A percentile compares a stretch with the other conserved stretches of the same genome.
These are phyloP conservation scores for Jatropha multifida DNA, from an alignment of 441 rosid genomes.

Conservation along the genomic window DNA sequence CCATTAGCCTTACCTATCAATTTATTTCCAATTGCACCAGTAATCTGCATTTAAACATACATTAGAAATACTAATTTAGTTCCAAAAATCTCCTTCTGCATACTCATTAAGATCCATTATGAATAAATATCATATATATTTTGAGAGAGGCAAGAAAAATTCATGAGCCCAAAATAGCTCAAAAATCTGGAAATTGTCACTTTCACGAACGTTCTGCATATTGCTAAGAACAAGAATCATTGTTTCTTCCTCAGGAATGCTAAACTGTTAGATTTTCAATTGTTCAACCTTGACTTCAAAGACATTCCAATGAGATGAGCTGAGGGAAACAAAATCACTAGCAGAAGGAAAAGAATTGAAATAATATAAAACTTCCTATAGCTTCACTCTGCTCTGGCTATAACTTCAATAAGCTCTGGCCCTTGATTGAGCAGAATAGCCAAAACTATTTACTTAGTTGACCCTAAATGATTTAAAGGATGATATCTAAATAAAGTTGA, in stretches of 20 bases:
- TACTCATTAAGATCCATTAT: background rate
- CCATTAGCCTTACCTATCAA: constrained; percentile 23
- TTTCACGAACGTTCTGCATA: too few relatives aligned
- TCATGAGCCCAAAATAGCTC: background rate
- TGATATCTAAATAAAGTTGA: background rate
- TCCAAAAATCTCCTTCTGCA: background rate
- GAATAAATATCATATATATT: background rate
- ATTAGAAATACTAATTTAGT: background rate
- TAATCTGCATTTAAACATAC: constrained; percentile 36
- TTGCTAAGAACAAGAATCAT: background rate
- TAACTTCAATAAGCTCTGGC: background rate
- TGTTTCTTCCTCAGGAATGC: background rate
- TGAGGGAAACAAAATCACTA: background rate
- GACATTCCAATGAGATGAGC: background rate
- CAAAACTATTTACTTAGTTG: background rate
- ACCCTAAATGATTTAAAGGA: background rate
- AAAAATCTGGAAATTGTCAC: background rate
- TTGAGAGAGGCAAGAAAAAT: background rate
- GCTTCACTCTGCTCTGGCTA: background rate
- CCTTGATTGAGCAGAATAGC: background rate
- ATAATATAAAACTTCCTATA: background rate
- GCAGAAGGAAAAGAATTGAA: background rate
- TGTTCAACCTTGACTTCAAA: background rate
- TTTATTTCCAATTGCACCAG: constrained; percentile 43
- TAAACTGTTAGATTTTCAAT: background rate